Conservation (phyloP, 2,329 filamentous ascomycete genomes). For the Fusarium sp. region DNA sequence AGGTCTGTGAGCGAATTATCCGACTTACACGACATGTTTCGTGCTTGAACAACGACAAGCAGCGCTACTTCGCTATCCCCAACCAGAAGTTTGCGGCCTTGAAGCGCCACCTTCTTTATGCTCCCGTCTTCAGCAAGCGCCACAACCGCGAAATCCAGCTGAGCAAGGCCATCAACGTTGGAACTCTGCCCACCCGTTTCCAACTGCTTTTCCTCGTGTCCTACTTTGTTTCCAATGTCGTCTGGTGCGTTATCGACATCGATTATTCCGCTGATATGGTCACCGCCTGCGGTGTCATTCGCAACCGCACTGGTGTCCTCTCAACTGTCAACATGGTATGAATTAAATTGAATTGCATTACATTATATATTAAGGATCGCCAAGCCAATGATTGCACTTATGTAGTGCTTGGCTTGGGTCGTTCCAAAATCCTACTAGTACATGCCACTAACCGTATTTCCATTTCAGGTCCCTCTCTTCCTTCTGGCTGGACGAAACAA, state of each 20-base stretch:
- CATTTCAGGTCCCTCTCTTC: slow-evolving; percentile 68
- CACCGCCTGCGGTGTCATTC: slow-evolving; percentile 58
- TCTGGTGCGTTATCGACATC: slow-evolving; percentile 74
- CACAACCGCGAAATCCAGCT: slow-evolving; percentile 71
- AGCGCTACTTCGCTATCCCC: slow-evolving; percentile 77
- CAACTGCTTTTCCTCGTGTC: slow-evolving; percentile 63
- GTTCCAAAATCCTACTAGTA: not conserved
- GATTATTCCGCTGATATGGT: slow-evolving; percentile 59
- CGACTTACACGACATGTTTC: slow-evolving; percentile 77
- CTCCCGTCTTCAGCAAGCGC: slow-evolving; percentile 67
- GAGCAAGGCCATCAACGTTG: slow-evolving; percentile 63
- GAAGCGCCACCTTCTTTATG: slow-evolving; percentile 78
- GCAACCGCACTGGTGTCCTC: slow-evolving; percentile 75
- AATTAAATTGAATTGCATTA: not conserved
- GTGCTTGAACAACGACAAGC: slow-evolving; percentile 79
- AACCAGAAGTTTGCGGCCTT: slow-evolving; percentile 63
- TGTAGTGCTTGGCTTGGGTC: not conserved
- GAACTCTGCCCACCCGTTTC: slow-evolving; percentile 69
- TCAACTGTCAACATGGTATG: slow-evolving; percentile 77
- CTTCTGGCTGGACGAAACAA: slow-evolving; percentile 80
- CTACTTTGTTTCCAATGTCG: slow-evolving; percentile 66
- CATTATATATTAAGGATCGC: not conserved
- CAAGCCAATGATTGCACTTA: not conserved
- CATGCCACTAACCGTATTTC: slow-evolving; percentile 3
- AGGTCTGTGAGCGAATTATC: slow-evolving; percentile 65